Conservation (phyloP, 306 rosid genomes). For the Castanea mollissima region DNA sequence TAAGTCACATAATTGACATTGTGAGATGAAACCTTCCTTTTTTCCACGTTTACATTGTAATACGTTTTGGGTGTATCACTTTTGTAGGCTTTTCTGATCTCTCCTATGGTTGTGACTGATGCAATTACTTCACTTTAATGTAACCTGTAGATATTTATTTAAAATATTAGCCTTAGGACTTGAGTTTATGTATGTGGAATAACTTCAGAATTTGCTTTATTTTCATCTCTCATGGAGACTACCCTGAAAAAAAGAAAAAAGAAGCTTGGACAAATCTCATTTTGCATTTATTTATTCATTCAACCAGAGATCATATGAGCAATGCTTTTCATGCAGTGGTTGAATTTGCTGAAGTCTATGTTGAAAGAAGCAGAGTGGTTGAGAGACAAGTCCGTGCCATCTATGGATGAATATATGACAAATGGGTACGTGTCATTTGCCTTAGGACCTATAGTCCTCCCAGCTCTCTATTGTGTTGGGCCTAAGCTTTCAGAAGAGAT, state of each 20-base stretch:
- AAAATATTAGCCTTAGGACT: no score
- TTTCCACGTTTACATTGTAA: slow-evolving; percentile 6
- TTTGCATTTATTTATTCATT: neutral
- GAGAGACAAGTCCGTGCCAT: slow-evolving; percentile 50
- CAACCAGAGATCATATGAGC: neutral
- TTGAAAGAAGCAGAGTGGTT: slow-evolving; percentile 69
- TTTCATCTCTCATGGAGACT: no score
- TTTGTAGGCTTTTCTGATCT: neutral
- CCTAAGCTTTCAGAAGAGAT: slow-evolving; percentile 60
- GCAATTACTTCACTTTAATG: neutral
- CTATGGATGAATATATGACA: slow-evolving; percentile 26
- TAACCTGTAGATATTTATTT: neutral
- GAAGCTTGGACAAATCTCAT: neutral
- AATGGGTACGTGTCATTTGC: no score
- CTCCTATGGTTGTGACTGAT: neutral
- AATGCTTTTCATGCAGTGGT: slow-evolving; percentile 62
- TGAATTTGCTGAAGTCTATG: slow-evolving; percentile 66
- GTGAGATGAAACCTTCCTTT: slow-evolving; percentile 48
- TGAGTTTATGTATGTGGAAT: no score
- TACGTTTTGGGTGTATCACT: neutral
- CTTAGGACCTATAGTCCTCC: slow-evolving; percentile 42
- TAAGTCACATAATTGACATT: slow-evolving; percentile 47
- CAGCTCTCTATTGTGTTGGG: slow-evolving; percentile 71
- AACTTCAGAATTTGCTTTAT: no score
- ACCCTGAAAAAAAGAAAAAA: neutral